Evolutionary conservation across 2,329 filamentous ascomycete genomes (phyloP).

Genomic region (Monosporascus ibericus): DNA sequence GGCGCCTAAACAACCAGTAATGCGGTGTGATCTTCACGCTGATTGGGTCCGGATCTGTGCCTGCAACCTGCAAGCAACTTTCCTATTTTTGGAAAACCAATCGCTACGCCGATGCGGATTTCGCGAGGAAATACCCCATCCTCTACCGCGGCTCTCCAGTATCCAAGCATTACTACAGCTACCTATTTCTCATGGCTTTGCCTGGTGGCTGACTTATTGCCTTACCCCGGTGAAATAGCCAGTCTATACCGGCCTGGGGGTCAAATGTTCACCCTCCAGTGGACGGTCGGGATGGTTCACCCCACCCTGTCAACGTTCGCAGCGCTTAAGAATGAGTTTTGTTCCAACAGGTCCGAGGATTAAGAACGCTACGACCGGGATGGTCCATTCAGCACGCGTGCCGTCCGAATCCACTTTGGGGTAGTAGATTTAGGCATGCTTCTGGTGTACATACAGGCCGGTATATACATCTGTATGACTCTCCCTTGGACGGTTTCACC

Average conservation of each 20-base stretch:
- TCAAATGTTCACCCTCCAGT: slow-evolving; percentile 11
- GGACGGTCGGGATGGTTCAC: slow-evolving; percentile 14
- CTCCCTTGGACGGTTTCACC: slow-evolving; percentile 9
- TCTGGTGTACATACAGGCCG: slow-evolving; percentile 8
- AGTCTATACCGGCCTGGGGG: neutral
- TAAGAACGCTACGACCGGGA: slow-evolving; percentile 10
- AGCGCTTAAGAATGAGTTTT: slow-evolving; percentile 20
- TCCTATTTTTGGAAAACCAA: slow-evolving; percentile 22
- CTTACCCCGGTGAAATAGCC: neutral
- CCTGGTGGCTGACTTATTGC: neutral
- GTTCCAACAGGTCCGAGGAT: slow-evolving; percentile 8
- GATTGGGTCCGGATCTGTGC: slow-evolving; percentile 15
- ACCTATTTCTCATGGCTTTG: neutral
- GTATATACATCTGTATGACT: slow-evolving; percentile 19
- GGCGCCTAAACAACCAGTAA: slow-evolving; percentile 11
- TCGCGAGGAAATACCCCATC: neutral
- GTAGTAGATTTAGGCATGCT: slow-evolving; percentile 4
- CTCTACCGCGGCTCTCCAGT: slow-evolving; percentile 1
- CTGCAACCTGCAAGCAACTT: slow-evolving; percentile 14
- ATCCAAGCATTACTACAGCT: neutral
- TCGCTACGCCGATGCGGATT: slow-evolving; percentile 7
- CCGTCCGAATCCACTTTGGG: slow-evolving; percentile 2
- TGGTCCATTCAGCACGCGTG: slow-evolving; percentile 10
- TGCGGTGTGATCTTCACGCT: slow-evolving; percentile 19
- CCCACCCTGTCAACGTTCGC: slow-evolving; percentile 16